Evolutionary conservation across 2,329 filamentous ascomycete species (phyloP), one percentile per base, ranked within the genome.

Genomic region (Ilyonectria robusta): DNA sequence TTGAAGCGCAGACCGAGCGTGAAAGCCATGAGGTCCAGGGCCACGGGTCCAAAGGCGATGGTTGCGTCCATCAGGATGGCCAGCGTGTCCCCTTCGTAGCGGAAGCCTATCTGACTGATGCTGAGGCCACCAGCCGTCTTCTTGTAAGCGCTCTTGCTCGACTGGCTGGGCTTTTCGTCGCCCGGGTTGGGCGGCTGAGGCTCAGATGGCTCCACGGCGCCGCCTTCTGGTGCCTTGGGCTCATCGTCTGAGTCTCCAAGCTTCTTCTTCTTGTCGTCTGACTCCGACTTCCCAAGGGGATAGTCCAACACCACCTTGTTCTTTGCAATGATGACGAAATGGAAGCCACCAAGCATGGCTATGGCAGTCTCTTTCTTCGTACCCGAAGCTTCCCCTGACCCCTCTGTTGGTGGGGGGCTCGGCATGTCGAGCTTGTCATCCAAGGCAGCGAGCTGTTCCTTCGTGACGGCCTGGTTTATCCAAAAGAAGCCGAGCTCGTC

Each of bases 41-140:
- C 77, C 1, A 84, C 37, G 4, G 81, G 82, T 0, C 81, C 81
- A 4, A 84, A 65, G 7, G 73, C 60, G 46, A 84, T 71, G 0
- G 75, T 78, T 1, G 80, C 81, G 31, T 80, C 75, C 42, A 46
- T 46, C n/a, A 46, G 42, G 42, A 46, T 46, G 19, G 42, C 42
- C n/a, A 46, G 42, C 7, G 42, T 46, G 42, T 19, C n/a, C 4
- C n/a, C 42, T 7, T 46, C 42, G 42, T 46, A 46, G 42, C 42
- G 42, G 13, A 84, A 72, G 7, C 70, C 68, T 29, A 84, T 63
- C 3, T 19, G 57, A 54, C 68, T 73, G 56, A 84, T 78, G 0
- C 75, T 72, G 0, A 84, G 58, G 0, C 78, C 76, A 1, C 79
- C 78, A 1, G 70, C 33, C 29, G 67, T 76, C 65, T 79, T 81